A percentile compares a stretch with the other conserved stretches of the same genome.
These are phyloP conservation scores for Parasarocladium wereldwijsianum DNA, from an alignment of 2,329 filamentous ascomycete species.

Conservation along the genomic window DNA sequence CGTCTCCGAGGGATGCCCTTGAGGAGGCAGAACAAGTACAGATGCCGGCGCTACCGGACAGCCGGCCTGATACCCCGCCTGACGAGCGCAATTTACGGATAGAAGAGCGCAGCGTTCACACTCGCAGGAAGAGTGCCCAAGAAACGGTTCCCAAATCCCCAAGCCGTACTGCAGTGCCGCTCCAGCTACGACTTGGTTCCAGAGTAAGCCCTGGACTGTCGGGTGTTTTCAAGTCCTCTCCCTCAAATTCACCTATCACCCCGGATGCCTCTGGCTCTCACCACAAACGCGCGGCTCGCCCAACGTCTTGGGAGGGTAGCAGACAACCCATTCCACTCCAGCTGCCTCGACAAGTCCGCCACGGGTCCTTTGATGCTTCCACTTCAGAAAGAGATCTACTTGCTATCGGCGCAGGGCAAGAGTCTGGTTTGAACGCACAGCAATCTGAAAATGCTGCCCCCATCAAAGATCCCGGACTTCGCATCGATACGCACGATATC, in stretches of 20 bases:
- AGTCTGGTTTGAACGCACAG: no score
- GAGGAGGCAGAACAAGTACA: no score
- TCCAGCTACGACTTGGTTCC: conserved; percentile 37
- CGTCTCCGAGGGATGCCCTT: conserved; percentile 21
- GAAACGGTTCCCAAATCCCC: conserved; percentile 34
- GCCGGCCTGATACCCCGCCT: conserved; percentile 41
- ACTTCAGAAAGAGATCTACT: conserved; percentile 26
- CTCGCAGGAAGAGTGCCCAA: conserved; percentile 32
- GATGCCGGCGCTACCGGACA: conserved; percentile 44
- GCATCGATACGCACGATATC: conserved; percentile 24
- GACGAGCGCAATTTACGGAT: conserved; percentile 25
- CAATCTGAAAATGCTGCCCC: not conserved
- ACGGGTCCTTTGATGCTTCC: conserved; percentile 18
- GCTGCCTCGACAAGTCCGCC: conserved; percentile 52
- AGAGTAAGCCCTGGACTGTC: conserved; percentile 30
- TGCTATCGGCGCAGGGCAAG: conserved; percentile 20
- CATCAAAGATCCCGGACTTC: conserved; percentile 13
- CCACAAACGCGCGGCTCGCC: conserved; percentile 25
- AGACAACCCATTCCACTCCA: conserved; percentile 70
- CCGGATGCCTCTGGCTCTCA: conserved; percentile 16
- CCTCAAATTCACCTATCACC: conserved; percentile 18
- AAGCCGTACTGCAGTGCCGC: conserved; percentile 42
- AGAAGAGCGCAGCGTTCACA: conserved; percentile 25
- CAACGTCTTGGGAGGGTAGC: conserved; percentile 46
- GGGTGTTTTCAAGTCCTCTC: conserved; percentile 22